A percentile compares a stretch with the other conserved stretches of the same genome.
These are phyloP conservation scores for Exophiala sp. DNA, from an alignment of 2,329 filamentous ascomycete genomes.

Conservation along the genomic window DNA sequence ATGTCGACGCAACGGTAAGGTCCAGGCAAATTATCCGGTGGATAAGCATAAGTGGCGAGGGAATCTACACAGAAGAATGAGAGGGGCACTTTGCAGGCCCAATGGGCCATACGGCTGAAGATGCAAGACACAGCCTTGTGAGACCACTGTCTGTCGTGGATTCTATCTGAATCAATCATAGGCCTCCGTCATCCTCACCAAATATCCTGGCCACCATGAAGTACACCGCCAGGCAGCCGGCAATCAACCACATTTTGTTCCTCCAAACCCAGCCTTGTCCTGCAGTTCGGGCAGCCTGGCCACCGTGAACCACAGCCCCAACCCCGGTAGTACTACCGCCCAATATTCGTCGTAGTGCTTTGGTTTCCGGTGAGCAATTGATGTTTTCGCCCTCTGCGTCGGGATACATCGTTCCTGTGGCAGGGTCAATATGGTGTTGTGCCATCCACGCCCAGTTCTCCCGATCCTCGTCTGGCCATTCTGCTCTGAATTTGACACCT, in stretches of 20 bases:
- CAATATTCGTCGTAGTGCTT: conserved; percentile 58
- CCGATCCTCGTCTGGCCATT: conserved; percentile 83
- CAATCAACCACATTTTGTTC: conserved; percentile 70
- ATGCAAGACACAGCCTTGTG: no score
- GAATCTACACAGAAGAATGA: no score
- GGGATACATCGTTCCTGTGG: conserved; percentile 63
- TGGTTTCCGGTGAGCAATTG: conserved; percentile 58
- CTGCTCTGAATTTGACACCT: conserved; percentile 77
- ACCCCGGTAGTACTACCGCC: conserved; percentile 50
- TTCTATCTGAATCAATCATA: conserved; percentile 3
- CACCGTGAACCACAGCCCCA: conserved; percentile 67
- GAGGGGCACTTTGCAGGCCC: no score
- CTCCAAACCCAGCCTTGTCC: conserved; percentile 74
- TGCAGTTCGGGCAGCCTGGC: conserved; percentile 67
- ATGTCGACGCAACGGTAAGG: no score
- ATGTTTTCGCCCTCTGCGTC: conserved; percentile 37
- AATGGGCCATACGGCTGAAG: no score
- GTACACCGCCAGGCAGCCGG: conserved; percentile 69
- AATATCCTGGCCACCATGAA: conserved; percentile 42
- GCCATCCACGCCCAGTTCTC: conserved; percentile 93
- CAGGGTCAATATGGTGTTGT: conserved; percentile 69
- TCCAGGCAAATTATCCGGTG: no score
- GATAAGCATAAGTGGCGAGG: no score
- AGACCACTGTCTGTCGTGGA: neutral
- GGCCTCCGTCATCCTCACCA: conserved; percentile 9